phyloP scores from a whole-genome alignment of 179 eudicot genomes.

The Camellia oleifera region DNA sequence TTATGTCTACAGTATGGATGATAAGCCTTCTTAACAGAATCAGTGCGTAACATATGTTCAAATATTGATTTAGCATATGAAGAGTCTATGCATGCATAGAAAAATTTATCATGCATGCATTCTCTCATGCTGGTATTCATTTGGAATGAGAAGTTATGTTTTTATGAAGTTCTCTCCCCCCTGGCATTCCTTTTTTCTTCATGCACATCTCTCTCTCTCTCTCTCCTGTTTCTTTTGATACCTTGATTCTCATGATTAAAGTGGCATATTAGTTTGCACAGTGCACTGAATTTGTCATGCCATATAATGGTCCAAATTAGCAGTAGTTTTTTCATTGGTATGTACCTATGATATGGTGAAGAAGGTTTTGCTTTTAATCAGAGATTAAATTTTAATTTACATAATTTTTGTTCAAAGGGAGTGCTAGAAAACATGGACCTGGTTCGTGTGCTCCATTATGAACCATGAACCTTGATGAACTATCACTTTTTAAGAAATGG shows the following conservation, averaged over 20 bases:
- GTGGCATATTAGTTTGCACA: not conserved
- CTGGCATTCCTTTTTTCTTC: no score
- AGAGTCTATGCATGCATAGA: not conserved
- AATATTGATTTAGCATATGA: not conserved
- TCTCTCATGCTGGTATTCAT: not conserved
- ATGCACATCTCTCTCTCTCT: no score
- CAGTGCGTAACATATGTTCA: not conserved
- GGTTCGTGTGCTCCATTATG: not conserved
- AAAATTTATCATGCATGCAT: no score
- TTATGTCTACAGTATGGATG: not conserved
- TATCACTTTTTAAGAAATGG: slow-evolving; percentile 1
- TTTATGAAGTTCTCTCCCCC: no score
- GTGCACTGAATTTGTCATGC: not conserved
- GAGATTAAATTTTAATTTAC: not conserved
- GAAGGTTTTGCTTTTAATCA: not conserved
- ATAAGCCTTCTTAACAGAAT: not conserved
- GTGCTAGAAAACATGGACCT: not conserved
- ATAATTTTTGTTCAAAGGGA: not conserved
- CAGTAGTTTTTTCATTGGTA: not conserved
- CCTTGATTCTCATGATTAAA: slow-evolving; percentile 5
- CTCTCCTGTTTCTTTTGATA: not conserved
- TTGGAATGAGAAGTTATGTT: not conserved
- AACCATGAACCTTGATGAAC: slow-evolving; percentile 2
- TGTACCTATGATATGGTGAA: not conserved
- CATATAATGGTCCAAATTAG: not conserved